These are phyloP conservation scores for Lathyrus aphaca DNA, from an alignment of 306 rosid genomes.

Conservation along the genomic window DNA sequence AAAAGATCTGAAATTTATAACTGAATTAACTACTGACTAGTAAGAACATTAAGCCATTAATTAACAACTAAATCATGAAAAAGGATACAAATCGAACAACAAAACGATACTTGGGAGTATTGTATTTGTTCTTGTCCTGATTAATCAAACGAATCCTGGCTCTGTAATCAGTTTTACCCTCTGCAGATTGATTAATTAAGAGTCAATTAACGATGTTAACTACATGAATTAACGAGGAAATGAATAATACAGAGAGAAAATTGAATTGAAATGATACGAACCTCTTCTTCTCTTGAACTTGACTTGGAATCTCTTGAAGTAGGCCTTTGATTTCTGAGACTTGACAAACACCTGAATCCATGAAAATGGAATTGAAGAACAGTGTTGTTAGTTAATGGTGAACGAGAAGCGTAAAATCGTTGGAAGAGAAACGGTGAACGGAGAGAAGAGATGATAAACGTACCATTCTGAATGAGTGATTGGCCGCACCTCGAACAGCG, in stretches of 20 bases:
- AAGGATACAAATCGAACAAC: constrained; percentile 80
- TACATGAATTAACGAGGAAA: not conserved
- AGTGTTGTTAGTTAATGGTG: not conserved
- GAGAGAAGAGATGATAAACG: not conserved
- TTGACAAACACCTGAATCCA: constrained; percentile 55
- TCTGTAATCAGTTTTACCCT: constrained; percentile 80
- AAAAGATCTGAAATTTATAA: no score
- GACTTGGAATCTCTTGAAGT: constrained; percentile 79
- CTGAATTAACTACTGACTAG: no score
- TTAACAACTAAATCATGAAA: no score
- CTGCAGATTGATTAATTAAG: constrained; percentile 34
- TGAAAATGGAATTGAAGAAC: not conserved
- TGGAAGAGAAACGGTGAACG: not conserved
- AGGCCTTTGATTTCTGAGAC: constrained; percentile 72
- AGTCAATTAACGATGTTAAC: no score
- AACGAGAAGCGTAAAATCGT: no score
- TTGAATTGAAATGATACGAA: not conserved
- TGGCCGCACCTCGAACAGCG: constrained; percentile 19
- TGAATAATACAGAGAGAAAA: not conserved
- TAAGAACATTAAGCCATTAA: no score
- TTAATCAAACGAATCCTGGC: constrained; percentile 67
- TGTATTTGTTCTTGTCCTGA: not conserved
- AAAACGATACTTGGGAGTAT: constrained; percentile 54
- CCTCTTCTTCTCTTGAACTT: constrained; percentile 92
- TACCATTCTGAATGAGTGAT: constrained; percentile 23